Percentiles rank a stretch among this genome's conserved stretches.
Conservation (phyloP, 2,329 filamentous ascomycete species). For the Fonsecaea pugnacius region DNA sequence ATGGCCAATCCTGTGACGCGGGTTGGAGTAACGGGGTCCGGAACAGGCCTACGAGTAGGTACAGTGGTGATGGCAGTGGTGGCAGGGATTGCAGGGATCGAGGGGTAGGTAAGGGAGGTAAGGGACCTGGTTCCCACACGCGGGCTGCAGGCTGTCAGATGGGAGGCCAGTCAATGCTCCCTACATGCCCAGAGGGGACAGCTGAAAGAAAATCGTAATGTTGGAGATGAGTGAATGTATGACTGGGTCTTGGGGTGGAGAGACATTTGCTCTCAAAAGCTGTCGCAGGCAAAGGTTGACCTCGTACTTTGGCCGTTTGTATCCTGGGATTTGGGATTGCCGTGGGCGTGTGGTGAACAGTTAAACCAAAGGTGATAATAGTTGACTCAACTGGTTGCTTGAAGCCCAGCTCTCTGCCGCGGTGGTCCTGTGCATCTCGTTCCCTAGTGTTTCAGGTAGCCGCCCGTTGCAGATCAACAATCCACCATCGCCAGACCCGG, state of each 20-base stretch:
- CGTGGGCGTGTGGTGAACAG: neutral
- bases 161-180: neutral
- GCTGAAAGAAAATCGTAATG: conserved; percentile 5
- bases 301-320: neutral
- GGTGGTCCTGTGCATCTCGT: conserved; percentile 9
- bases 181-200: neutral
- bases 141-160: conserved; percentile 13
- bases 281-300: neutral
- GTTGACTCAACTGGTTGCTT: too few species aligned
- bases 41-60: neutral
- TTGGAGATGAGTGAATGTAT: neutral
- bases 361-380: neutral
- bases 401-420: conserved; percentile 4
- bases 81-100: conserved; percentile 7
- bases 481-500: conserved; percentile 14
- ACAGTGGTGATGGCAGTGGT: too few species aligned
- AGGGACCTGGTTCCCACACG: neutral
- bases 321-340: neutral
- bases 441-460: conserved; percentile 32
- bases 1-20: conserved; percentile 11
- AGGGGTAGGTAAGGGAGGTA: neutral
- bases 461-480: conserved; percentile 33
- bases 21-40: conserved; percentile 3
- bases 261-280: neutral
- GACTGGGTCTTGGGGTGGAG: neutral